Evolutionary conservation across 352 stramenopile genomes (phyloP), one percentile per base, ranked within the genome.

Genomic region (Pythium rhizo-oryzae): DNA sequence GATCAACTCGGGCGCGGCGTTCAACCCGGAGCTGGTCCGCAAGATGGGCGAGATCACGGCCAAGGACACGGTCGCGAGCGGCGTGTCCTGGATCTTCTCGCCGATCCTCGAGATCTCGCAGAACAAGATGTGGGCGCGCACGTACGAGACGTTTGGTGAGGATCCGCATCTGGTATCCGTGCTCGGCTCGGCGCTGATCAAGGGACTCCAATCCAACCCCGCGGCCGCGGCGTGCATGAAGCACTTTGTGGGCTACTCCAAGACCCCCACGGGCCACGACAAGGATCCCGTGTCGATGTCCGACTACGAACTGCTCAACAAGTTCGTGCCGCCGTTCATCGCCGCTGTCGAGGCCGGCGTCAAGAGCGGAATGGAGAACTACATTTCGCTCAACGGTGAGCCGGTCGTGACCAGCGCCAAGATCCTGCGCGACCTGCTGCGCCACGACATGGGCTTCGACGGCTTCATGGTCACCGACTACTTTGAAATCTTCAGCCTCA

Each of bases 361-460:
- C 6, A 79, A 96, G 65, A 94, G 92, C 0, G 85, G 93, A 1
- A 99, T 99, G 96, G 94, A 98, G 74, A 96, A 76, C 55, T 99
- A 98, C 79, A 91, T 93, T 44, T 94, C 96, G 62, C 69, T 97
- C 55, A 97, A 97, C 59, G 92, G 92, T 8, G 80, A 98, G 24
- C 96, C 96, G 0, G 89, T 98, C 12, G 87, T 97, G 6, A 79
- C 82, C 11, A 98, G 92, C 52, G 72, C 76, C n/a, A 84, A 89
- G 46, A 78, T 83, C 52, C 74, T 96, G 0, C 54, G 41, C 16
- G 54, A 66, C 39, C 33, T 76, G 24, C 37, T 96, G 9, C 71
- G 89, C 19, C 58, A 87, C 15, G 67, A 91, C 50, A 37, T 96
- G 58, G 61, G 67, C 7, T 96, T 94, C 71, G 62, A 89, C 15